These are phyloP conservation scores for Ophioceras dolichostomum DNA, from an alignment of 2,329 filamentous ascomycete species.

Conservation along the genomic window DNA sequence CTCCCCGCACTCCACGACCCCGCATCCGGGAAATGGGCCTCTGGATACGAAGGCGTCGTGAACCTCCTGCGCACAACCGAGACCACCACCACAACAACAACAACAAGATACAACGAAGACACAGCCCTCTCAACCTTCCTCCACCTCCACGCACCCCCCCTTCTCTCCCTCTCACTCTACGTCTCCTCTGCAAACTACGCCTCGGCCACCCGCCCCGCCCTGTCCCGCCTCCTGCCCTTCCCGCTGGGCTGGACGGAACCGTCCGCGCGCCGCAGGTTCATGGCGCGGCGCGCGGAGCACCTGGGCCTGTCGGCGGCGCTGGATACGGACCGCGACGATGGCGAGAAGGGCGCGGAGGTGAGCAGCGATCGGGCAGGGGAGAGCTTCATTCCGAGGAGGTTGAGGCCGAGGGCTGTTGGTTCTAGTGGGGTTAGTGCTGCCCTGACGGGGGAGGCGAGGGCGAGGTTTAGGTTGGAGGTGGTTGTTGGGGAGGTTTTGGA, in stretches of 20 bases:
- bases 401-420: too few species aligned
- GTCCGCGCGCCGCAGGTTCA: slow-evolving; percentile 56
- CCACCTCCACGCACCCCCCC: slow-evolving; percentile 58
- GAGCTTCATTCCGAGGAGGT: slow-evolving; percentile 24
- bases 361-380: slow-evolving; percentile 13
- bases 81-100: slow-evolving; percentile 4
- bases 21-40: slow-evolving; percentile 36
- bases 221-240: slow-evolving; percentile 69
- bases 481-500: too few species aligned
- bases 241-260: slow-evolving; percentile 83
- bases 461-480: slow-evolving; percentile 61
- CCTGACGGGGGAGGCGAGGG: slow-evolving; percentile 58
- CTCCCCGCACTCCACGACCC: slow-evolving; percentile 42
- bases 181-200: slow-evolving; percentile 84
- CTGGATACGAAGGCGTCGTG: slow-evolving; percentile 50
- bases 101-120: too few species aligned
- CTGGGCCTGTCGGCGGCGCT: slow-evolving; percentile 56
- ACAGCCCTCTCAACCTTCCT: slow-evolving; percentile 56
- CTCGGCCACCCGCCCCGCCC: slow-evolving; percentile 63
- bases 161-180: slow-evolving; percentile 81
- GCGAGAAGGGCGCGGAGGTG: slow-evolving; percentile 17
- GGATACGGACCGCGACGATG: slow-evolving; percentile 35
- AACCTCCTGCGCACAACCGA: slow-evolving; percentile 33
- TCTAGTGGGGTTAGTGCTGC: too few species aligned
- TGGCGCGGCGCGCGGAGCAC: slow-evolving; percentile 57